These are phyloP conservation scores for Eurotiales sp. DNA, from an alignment of 2,329 filamentous ascomycete species.

Conservation along the genomic window DNA sequence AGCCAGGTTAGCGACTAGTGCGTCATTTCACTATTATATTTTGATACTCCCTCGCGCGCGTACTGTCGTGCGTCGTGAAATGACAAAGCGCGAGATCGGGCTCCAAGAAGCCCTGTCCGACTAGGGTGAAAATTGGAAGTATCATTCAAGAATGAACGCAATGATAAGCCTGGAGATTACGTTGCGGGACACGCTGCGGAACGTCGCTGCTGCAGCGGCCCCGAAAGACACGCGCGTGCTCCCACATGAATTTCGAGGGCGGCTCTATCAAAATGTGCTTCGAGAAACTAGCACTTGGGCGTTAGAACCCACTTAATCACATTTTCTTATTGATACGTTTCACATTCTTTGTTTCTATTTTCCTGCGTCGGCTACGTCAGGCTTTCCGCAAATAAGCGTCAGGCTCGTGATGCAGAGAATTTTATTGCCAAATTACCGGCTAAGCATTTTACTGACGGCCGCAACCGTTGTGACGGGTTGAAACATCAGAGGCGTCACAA, in stretches of 20 bases:
- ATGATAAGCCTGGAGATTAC: neutral
- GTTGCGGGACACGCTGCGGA: slow-evolving; percentile 7
- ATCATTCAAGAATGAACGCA: neutral
- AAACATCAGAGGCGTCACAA: slow-evolving; percentile 9
- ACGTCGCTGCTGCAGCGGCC: slow-evolving; percentile 3
- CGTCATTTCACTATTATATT: slow-evolving; percentile 5
- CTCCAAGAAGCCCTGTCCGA: neutral
- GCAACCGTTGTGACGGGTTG: slow-evolving; percentile 3
- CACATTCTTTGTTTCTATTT: neutral
- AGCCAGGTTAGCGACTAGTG: neutral
- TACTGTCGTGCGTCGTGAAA: neutral
- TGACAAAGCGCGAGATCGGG: slow-evolving; percentile 1
- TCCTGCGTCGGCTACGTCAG: neutral
- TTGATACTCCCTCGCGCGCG: neutral
- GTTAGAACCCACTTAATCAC: neutral
- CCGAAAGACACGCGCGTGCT: slow-evolving; percentile 1
- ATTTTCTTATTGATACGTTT: neutral
- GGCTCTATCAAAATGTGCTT: slow-evolving; percentile 2
- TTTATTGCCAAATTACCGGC: slow-evolving; percentile 3
- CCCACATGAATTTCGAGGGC: neutral
- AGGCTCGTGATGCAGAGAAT: neutral
- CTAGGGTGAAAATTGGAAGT: neutral
- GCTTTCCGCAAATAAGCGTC: slow-evolving; percentile 6
- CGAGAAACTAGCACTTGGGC: neutral
- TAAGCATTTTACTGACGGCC: neutral